Evolutionary conservation across 2,329 filamentous ascomycete genomes (phyloP), one percentile per base, ranked within the genome.

Genomic region (Tolypocladium tundrense): DNA sequence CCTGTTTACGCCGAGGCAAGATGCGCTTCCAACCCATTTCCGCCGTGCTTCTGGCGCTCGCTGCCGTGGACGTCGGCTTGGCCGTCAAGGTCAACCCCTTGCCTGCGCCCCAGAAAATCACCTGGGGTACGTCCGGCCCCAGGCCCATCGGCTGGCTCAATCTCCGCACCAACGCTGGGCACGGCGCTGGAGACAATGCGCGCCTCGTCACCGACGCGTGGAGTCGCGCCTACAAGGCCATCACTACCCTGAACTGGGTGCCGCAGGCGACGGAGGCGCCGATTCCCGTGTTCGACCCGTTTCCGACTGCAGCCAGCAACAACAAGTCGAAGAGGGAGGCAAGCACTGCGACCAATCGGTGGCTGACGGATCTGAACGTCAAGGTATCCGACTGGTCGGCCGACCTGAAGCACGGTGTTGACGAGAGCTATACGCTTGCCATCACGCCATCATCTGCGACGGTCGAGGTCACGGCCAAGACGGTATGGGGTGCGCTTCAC

Each of bases 381-480:
- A 67, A 75, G 8, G 68, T 84, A 33, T 61, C 71, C 8, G 70
- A 84, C 62, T 66, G 65, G 48, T 61, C 72, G 14, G 79, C 77
- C 4, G 72, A 78, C 59, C 69, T 84, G 37, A 74, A 82, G 64
- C 79, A 83, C 61, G 80, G 78, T 4, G 79, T 82, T 27, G 78
- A 83, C 58, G 80, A 83, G 63, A 81, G 79, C n/a, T 83, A 83
- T 65, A 79, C 74, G 0, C 62, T 83, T 24, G 69, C 75, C 21
- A 72, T 81, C 42, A 61, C 66, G 1, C 61, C 69, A 7, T 66
- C 65, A 24, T 77, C 78, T 3, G 66, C 69, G 40, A 68, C 67
- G 4, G 69, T 83, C 58, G 64, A 73, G 10, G 76, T 83, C 61
- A 73, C 70, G 1, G 75, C 80, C 33, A 68, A 77, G 65, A 82